Evolutionary conservation across 768 basidiomycete species (phyloP), one percentile per base, ranked within the genome.

Genomic region (Rhodotorula sphaerocarpa): DNA sequence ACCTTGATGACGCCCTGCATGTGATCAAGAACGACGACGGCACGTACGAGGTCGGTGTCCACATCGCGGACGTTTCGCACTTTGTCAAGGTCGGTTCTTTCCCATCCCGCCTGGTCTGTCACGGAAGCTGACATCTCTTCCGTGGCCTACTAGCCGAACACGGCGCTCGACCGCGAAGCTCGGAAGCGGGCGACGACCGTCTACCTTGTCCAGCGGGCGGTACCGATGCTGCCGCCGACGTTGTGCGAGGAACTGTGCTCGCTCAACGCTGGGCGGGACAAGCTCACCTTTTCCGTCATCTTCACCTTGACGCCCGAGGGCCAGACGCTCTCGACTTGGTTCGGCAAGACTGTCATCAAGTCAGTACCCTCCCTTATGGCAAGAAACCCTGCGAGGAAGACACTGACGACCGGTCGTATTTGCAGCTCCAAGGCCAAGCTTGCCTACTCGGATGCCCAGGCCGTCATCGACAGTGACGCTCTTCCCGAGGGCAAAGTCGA

Each of bases 91-190:
- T 69, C 23, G 50, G 56, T 48, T n/a, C n/a, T 15, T 5, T 27
- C 5, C 18, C 23, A 7, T 45, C 43, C 9, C 10, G 31, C 45
- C 36, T 23, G 25, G 9, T n/a, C 7, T 12, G 33, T 15, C n/a
- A n/a, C n/a, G n/a, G n/a, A n/a, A n/a, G n/a, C n/a, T n/a, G n/a
- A n/a, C 25, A 9, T 16, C 25, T 2, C 44, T 45, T 23, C 23
- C 44, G 11, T 2, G 14, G 7, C 45, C 27, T n/a, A 7, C 23
- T 12, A 75, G 72, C 67, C 74, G 27, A 78, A 77, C 74, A 95
- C 92, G 16, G 88, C 95, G n/a, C 79, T 99, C 70, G 95, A 99
- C 72, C 88, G 95, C 28, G 95, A 99, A 77, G 95, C 95, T 44
- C 85, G 92, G 69, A 97, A 97, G 77, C 82, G 92, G 62, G 95